Evolutionary conservation across 345 rosid species (phyloP), one percentile per base, ranked within the genome.

Genomic region (Gossypium australe): DNA sequence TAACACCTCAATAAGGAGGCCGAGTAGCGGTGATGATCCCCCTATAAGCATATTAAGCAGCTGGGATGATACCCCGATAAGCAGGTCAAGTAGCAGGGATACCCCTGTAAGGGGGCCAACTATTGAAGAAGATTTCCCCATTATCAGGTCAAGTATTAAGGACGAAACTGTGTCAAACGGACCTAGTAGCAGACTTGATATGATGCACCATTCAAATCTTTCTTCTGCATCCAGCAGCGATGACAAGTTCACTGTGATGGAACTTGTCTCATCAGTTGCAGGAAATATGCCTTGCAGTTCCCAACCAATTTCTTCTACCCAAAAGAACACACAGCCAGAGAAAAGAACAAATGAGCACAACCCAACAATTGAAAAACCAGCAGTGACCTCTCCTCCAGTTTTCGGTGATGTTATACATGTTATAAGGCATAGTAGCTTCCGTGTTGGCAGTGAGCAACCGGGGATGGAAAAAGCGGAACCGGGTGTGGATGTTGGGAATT

Each of bases 21-120:
- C 80, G 10, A 38, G 29, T 73, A 53, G 66, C 2, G 65, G 70
- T 60, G 75, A 85, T n/a, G 66, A 73, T 61, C 60, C 70, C 2
- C 64, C 41, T 48, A 7, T 60, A 60, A 51, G 52, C 78, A 67
- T 75, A 76, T 67, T 76, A 22, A 59, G 18, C 59, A 41, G 24
- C 11, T 64, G 55, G 67, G 75, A 82, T 3, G 76, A 75, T 65
- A 45, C 56, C 17, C 73, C 7, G 11, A 29, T 62, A 20, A 60
- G 65, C 79, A 70, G 73, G 76, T 45, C 12, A 45, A 45, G 49
- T 45, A 45, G 10, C 3, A 11, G 49, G 13, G 49, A 45, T 8
- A 45, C 49, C 10, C 49, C 49, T 45, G 56, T 51, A 51, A 51
- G 56, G 9, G 25, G 60, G 11, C 27, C 25, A 56, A 20, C 60